These are phyloP conservation scores for Ascochyta clinopodiicola DNA, from an alignment of 2,329 filamentous ascomycete genomes.

Conservation along the genomic window DNA sequence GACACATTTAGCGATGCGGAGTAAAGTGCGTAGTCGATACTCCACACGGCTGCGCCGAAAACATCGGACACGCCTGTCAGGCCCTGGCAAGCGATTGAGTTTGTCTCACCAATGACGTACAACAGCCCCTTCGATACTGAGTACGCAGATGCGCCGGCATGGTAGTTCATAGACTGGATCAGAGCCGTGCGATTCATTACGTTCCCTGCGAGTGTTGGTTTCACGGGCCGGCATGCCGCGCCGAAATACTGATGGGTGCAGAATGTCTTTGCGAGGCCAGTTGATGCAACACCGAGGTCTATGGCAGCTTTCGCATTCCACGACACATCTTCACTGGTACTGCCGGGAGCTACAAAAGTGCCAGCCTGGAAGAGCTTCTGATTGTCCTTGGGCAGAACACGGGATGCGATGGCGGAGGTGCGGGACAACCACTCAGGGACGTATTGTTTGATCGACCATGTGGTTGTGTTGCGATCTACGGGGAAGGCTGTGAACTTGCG, in stretches of 20 bases:
- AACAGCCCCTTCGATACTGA: slow-evolving; percentile 54
- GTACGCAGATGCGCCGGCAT: slow-evolving; percentile 51
- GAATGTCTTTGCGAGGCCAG: slow-evolving; percentile 19
- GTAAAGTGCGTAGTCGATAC: slow-evolving; percentile 67
- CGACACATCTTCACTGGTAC: slow-evolving; percentile 12
- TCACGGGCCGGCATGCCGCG: slow-evolving; percentile 20
- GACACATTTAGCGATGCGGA: slow-evolving; percentile 60
- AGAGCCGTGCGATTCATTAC: slow-evolving; percentile 69
- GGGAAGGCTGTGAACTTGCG: slow-evolving; percentile 16
- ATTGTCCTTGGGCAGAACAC: slow-evolving; percentile 2
- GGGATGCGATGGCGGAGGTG: slow-evolving; percentile 13
- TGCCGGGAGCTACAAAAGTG: slow-evolving; percentile 20
- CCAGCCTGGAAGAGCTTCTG: slow-evolving; percentile 25
- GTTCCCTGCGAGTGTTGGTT: slow-evolving; percentile 63
- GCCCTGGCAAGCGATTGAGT: slow-evolving; percentile 68
- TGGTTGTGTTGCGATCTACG: slow-evolving; percentile 22
- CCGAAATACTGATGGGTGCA: slow-evolving; percentile 30
- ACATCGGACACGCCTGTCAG: slow-evolving; percentile 68
- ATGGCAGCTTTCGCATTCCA: slow-evolving; percentile 25
- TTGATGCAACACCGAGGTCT: slow-evolving; percentile 19
- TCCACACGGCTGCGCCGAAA: slow-evolving; percentile 71
- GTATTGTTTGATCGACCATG: slow-evolving; percentile 20
- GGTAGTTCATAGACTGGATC: slow-evolving; percentile 55
- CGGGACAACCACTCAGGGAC: slow-evolving; percentile 24
- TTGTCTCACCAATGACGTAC: slow-evolving; percentile 67